Base-by-base conservation (phyloP, 2,329 filamentous ascomycete genomes). In the Penicillium sp. region DNA sequence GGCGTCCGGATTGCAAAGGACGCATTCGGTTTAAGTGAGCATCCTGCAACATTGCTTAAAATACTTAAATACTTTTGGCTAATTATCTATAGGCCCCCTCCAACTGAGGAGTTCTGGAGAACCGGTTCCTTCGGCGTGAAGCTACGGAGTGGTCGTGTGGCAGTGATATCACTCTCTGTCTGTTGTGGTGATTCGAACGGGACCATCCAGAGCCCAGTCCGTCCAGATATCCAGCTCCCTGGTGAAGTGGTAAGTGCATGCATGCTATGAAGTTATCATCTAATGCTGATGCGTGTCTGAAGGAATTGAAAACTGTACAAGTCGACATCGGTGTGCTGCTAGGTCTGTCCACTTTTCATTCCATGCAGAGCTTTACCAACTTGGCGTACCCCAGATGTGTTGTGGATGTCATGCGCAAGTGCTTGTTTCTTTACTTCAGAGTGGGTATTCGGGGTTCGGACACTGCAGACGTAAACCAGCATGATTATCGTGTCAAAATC, bases 251-350 rank as follows among this genome's bases (percentile, higher is more conserved):
- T 73, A 57, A 58, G 69, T 60, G 15, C 5, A 28, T 10, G 6
- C 4, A 31, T 31, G 9, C 1, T 7, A 24, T 3, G 12, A n/a
- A 5, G 7, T 13, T 7, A 37, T 48, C 38, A 28, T 45, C 10
- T 4, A 6, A 15, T 17, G 3, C 32, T 50, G 5, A 48, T 10
- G 34, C 2, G 19, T 12, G 47, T 24, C 42, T 43, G 37, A 12
- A 78, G 64, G 71, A 61, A 15, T 54, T 82, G 2, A 59, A 64
- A 1, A 71, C 77, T 3, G 58, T 63, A 1, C 70, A 68, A 0
- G 60, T 89, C 2, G 75, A 81, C 17, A 84, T 89, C 57, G 85
- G 87, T 0, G 71, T 81, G 35, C 74, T 81, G 68, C 58, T 76
- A 1, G 67, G 74, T 1, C 74, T 78, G 4, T 70, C 68, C 3